phyloP scores from a whole-genome alignment of 345 rosid species.

The Sonneratia caseolaris region DNA sequence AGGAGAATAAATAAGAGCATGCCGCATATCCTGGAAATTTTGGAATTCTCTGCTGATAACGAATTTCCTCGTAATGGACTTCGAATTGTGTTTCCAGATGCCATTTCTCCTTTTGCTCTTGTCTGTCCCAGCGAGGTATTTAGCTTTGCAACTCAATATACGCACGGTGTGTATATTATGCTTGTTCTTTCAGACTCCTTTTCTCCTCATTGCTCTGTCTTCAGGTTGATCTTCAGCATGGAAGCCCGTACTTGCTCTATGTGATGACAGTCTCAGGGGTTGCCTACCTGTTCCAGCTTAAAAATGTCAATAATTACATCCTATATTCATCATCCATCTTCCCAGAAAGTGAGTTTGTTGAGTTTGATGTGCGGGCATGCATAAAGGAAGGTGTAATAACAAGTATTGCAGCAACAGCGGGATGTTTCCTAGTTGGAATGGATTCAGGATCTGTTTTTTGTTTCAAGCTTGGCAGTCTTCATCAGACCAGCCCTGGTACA shows the following conservation, averaged over 20 bases:
- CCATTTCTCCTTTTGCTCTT: slow-evolving; percentile 65
- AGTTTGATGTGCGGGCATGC: slow-evolving; percentile 38
- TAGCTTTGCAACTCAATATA: not conserved
- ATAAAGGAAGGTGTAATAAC: slow-evolving; percentile 28
- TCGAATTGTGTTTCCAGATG: slow-evolving; percentile 47
- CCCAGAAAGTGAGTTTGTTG: slow-evolving; percentile 32
- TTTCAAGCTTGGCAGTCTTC: slow-evolving; percentile 38
- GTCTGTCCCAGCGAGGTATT: slow-evolving; percentile 39
- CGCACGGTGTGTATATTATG: not conserved
- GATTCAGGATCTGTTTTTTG: slow-evolving; percentile 59
- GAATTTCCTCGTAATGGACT: slow-evolving; percentile 45
- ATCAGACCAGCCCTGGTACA: slow-evolving; percentile 50
- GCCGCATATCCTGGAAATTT: slow-evolving; percentile 48
- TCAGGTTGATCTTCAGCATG: slow-evolving; percentile 27
- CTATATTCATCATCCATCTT: slow-evolving; percentile 28
- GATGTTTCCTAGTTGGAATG: slow-evolving; percentile 54
- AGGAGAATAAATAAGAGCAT: slow-evolving; percentile 48
- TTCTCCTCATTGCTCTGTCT: not conserved
- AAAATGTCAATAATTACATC: slow-evolving; percentile 27
- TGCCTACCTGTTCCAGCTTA: slow-evolving; percentile 47
- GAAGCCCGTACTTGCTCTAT: slow-evolving; percentile 38
- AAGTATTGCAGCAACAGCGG: slow-evolving; percentile 43
- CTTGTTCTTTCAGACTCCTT: not conserved
- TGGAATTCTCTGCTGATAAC: slow-evolving; percentile 39
- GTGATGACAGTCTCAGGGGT: slow-evolving; percentile 55